phyloP scores from a whole-genome alignment of 768 basidiomycete species.

The Leccinellum albellum region DNA sequence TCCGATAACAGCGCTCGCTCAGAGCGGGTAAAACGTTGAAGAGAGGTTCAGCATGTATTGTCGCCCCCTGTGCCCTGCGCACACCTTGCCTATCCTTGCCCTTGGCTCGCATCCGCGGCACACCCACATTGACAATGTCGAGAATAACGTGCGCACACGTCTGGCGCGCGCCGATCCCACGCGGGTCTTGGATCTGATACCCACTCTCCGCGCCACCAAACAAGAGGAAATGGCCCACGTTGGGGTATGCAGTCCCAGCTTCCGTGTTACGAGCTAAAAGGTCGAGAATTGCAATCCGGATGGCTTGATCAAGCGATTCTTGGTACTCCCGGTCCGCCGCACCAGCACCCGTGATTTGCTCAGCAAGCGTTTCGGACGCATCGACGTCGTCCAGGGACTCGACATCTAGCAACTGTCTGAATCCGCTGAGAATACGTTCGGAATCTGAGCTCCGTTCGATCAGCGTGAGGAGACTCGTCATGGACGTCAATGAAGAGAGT shows the following conservation, averaged over 20 bases:
- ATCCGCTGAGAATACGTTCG: conserved; percentile 77
- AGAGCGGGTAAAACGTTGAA: too few species aligned
- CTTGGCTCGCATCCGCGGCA: too few species aligned
- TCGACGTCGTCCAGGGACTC: conserved; percentile 63
- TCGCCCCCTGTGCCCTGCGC: too few species aligned
- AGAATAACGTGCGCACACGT: too few species aligned
- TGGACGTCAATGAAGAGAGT: conserved; percentile 63
- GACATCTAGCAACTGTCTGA: conserved; percentile 59
- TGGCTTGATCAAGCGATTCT: conserved; percentile 59
- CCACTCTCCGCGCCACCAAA: too few species aligned
- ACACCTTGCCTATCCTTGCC: too few species aligned
- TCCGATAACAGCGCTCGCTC: too few species aligned
- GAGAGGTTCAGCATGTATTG: too few species aligned
- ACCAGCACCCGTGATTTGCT: conserved; percentile 69
- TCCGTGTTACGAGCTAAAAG: conserved; percentile 76
- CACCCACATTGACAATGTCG: too few species aligned
- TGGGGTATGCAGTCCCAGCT: conserved; percentile 62
- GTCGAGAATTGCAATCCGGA: conserved; percentile 73
- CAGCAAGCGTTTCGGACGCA: conserved; percentile 54
- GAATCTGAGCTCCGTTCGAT: conserved; percentile 81
- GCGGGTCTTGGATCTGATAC: too few species aligned
- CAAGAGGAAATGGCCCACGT: too few species aligned
- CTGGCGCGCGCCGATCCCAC: too few species aligned
- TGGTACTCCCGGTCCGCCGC: conserved; percentile 50
- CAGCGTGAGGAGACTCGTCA: conserved; percentile 73